Percentiles rank a stretch among this genome's conserved stretches.
phyloP scores from a whole-genome alignment of 306 rosid species.

The apple (Malus domestica) region DNA sequence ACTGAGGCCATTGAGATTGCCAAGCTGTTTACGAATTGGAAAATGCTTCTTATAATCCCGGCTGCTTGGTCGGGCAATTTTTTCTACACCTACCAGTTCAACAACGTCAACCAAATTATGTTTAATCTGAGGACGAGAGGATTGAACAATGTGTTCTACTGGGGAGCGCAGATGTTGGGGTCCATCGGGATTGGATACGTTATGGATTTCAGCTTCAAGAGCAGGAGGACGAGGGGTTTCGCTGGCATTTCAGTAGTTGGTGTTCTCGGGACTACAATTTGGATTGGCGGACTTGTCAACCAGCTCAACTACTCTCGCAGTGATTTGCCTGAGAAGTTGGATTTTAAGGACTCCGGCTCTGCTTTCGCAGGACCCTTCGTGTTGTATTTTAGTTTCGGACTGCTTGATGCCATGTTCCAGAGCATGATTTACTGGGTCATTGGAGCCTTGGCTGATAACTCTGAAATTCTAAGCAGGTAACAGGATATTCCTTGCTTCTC shows the following conservation, averaged over 20 bases:
- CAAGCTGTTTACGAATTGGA: conserved; percentile 63
- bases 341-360: conserved; percentile 57
- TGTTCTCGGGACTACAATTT: conserved; percentile 46
- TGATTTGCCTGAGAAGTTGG: conserved; percentile 26
- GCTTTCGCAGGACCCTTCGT: conserved; percentile 74
- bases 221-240: conserved; percentile 65
- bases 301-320: conserved; percentile 35
- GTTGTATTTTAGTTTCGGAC: conserved; percentile 63
- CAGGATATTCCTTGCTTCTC: not conserved
- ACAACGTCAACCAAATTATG: conserved; percentile 56
- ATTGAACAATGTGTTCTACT: conserved; percentile 67
- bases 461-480: conserved; percentile 89
- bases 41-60: conserved; percentile 70
- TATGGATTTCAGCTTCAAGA: conserved; percentile 78
- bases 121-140: conserved; percentile 92
- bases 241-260: conserved; percentile 55
- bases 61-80: conserved; percentile 84
- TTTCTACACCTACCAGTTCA: conserved; percentile 80
- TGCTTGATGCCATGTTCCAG: conserved; percentile 91
- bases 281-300: conserved; percentile 83
- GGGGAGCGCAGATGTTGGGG: conserved; percentile 97
- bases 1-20: conserved; percentile 47
- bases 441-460: conserved; percentile 80
- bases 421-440: conserved; percentile 84
- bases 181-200: conserved; percentile 68